Percentiles rank a stretch among this genome's conserved stretches.
Conservation (phyloP, 2,329 filamentous ascomycete genomes). For the Sporothrix pallida region DNA sequence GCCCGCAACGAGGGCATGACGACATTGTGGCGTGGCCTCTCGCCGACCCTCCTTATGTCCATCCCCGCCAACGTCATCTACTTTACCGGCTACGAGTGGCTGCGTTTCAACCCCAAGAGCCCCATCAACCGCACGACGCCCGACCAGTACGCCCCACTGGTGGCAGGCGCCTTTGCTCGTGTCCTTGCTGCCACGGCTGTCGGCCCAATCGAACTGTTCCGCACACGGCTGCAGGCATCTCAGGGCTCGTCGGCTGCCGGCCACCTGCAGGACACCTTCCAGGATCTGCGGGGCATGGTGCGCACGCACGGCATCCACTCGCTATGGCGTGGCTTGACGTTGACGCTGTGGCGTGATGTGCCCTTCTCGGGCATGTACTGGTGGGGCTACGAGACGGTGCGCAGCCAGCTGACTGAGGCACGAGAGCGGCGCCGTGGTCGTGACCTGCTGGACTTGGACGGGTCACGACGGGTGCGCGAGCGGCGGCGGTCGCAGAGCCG, state of each 20-base stretch:
- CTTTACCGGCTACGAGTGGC: constrained; percentile 96
- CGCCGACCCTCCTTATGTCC: constrained; percentile 93
- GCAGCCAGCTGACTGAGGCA: constrained; percentile 71
- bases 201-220: constrained; percentile 90
- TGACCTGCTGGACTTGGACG: constrained; percentile 43
- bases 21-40: constrained; percentile 90
- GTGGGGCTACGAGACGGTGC: constrained; percentile 93
- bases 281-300: constrained; percentile 80
- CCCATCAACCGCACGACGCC: constrained; percentile 69
- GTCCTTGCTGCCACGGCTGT: constrained; percentile 82
- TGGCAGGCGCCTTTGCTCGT: constrained; percentile 79
- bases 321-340: constrained; percentile 85
- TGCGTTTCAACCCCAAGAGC: constrained; percentile 75
- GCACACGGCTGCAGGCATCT: constrained; percentile 87
- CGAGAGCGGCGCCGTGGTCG: constrained; percentile 61
- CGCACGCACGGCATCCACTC: constrained; percentile 75
- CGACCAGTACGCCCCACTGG: constrained; percentile 77
- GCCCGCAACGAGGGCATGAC: constrained; percentile 86
- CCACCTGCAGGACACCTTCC: constrained; percentile 79
- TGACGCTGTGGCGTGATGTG: constrained; percentile 96
- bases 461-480: constrained; percentile 48
- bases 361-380: constrained; percentile 97
- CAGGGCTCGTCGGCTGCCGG: constrained; percentile 62
- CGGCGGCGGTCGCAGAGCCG: constrained; percentile 64
- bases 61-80: constrained; percentile 97